Conservation (phyloP, 2,329 filamentous ascomycete species). For the Diaporthe vexans region DNA sequence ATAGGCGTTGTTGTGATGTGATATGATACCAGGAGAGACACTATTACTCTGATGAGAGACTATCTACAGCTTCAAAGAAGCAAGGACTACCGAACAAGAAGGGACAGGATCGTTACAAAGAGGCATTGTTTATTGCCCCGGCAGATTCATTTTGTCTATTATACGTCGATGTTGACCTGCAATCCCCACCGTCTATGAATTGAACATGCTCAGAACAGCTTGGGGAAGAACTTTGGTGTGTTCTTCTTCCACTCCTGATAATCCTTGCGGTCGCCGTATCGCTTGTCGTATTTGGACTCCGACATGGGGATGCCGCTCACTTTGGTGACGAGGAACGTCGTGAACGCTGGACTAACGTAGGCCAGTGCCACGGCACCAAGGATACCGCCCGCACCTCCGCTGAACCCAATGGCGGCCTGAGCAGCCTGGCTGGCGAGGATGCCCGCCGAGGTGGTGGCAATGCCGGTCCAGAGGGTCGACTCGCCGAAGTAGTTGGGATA, state of each 20-base stretch:
- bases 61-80: conserved; percentile 29
- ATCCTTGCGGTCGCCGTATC: conserved; percentile 73
- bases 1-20: conserved; percentile 14
- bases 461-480: conserved; percentile 76
- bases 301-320: conserved; percentile 76
- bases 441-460: conserved; percentile 71
- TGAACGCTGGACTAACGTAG: conserved; percentile 74
- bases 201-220: conserved; percentile 58
- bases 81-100: not conserved
- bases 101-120: conserved; percentile 1
- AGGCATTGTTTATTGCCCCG: not conserved
- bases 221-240: conserved; percentile 75
- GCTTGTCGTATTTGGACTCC: conserved; percentile 77
- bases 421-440: conserved; percentile 67
- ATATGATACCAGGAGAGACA: conserved; percentile 35
- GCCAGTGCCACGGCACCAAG: conserved; percentile 58
- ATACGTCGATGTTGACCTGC: not conserved
- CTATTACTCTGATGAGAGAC: conserved; percentile 8
- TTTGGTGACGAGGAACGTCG: conserved; percentile 73
- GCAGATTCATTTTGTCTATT: conserved; percentile 26
- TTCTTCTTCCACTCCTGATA: conserved; percentile 78
- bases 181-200: not conserved
- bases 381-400: conserved; percentile 53
- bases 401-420: conserved; percentile 69
- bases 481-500: conserved; percentile 84